phyloP scores from a whole-genome alignment of 495 filamentous ascomycete species.

The Tuber calosporum region DNA sequence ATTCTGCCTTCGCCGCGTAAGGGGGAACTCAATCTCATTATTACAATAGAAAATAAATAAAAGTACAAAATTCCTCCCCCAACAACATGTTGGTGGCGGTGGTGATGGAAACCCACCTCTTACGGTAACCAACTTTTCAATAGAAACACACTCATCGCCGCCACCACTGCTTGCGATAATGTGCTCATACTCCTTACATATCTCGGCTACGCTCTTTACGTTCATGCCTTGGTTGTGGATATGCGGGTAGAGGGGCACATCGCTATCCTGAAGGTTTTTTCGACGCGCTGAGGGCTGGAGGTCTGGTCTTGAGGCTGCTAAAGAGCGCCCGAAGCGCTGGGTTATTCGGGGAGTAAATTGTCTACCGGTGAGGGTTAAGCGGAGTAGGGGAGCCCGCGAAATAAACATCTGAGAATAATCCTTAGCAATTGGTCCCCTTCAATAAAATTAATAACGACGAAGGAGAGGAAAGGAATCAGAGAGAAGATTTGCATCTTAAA shows the following conservation, averaged over 20 bases:
- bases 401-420: background rate
- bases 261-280: constrained; percentile 27
- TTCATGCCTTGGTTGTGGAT: constrained; percentile 46
- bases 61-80: constrained; percentile 1
- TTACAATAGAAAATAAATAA: constrained; percentile 32
- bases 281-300: constrained; percentile 30
- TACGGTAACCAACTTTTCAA: constrained; percentile 31
- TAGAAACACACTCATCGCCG: constrained; percentile 16
- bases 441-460: background rate
- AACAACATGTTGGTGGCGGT: background rate
- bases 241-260: constrained; percentile 54
- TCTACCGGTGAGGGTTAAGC: background rate
- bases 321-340: constrained; percentile 5
- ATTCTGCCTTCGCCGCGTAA: constrained; percentile 54
- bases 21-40: constrained; percentile 32
- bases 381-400: background rate
- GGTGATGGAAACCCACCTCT: constrained; percentile 35
- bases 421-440: background rate
- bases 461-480: constrained; percentile 30
- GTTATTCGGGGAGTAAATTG: background rate
- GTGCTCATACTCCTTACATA: constrained; percentile 18
- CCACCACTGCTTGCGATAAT: constrained; percentile 12
- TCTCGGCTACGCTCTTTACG: constrained; percentile 39
- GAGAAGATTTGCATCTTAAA: constrained; percentile 43
- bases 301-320: constrained; percentile 30